These are phyloP conservation scores for Grigorovia yakushimaensis DNA, from an alignment of 805 yeast species.

Conservation along the genomic window DNA sequence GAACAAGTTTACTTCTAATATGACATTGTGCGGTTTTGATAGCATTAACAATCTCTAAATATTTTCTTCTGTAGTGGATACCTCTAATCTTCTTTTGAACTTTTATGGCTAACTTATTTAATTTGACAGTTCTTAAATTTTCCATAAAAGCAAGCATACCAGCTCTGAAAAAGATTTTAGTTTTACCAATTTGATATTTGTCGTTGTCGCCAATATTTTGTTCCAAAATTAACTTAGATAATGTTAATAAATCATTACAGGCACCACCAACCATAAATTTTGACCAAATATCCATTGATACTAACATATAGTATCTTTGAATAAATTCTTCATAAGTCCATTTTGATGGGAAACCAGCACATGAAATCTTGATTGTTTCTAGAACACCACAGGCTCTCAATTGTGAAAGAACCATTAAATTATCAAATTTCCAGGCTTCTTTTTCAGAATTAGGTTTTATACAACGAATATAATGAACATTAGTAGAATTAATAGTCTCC, in stretches of 20 bases:
- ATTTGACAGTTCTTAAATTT: constrained; percentile 68
- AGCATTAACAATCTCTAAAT: constrained; percentile 43
- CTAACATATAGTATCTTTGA: constrained; percentile 73
- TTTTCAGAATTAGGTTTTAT: constrained; percentile 93
- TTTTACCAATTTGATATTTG: constrained; percentile 83
- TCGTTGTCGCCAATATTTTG: constrained; percentile 51
- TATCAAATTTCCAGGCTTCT: constrained; percentile 91
- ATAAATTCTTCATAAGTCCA: constrained; percentile 94
- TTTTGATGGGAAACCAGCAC: constrained; percentile 96
- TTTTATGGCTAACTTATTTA: constrained; percentile 64
- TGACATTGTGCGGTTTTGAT: constrained; percentile 52
- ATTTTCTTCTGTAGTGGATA: constrained; percentile 51
- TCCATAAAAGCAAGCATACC: constrained; percentile 92
- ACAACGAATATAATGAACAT: constrained; percentile 94
- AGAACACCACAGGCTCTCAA: constrained; percentile 97
- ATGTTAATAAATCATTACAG: constrained; percentile 44
- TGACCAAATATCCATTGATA: constrained; percentile 61
- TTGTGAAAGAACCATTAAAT: constrained; percentile 93
- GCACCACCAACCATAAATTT: constrained; percentile 40
- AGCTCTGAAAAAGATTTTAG: constrained; percentile 91
- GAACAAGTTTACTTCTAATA: constrained; percentile 52
- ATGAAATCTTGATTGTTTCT: constrained; percentile 90
- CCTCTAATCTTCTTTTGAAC: constrained; percentile 79
- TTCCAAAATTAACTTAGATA: constrained; percentile 57
- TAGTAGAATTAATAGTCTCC: constrained; percentile 87